A percentile compares a stretch with the other conserved stretches of the same genome.
Evolutionary conservation across 2,329 filamentous ascomycete species (phyloP).

Genomic region (Beauveria australis): DNA sequence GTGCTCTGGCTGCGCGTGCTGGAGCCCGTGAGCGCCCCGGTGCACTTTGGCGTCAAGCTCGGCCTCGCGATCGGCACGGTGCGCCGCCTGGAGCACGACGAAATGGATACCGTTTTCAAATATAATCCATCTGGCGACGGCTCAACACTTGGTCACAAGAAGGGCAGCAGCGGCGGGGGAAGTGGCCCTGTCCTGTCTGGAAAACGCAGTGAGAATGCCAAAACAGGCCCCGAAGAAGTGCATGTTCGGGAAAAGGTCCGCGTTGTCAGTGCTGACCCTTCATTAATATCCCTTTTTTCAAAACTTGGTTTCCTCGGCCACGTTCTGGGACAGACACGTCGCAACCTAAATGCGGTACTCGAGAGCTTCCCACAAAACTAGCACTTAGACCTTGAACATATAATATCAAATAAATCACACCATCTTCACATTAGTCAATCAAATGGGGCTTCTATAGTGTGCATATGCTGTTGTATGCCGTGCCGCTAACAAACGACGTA

Average conservation of each 20-base stretch:
- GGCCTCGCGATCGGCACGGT: slow-evolving; percentile 61
- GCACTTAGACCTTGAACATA: background rate
- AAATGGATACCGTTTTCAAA: slow-evolving; percentile 67
- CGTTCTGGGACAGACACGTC: slow-evolving; percentile 59
- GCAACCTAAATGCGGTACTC: slow-evolving; percentile 72
- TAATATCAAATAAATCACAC: background rate
- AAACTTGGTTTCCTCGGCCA: slow-evolving; percentile 75
- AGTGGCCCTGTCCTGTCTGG: slow-evolving; percentile 15
- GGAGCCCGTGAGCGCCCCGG: slow-evolving; percentile 55
- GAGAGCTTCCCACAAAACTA: slow-evolving; percentile 40
- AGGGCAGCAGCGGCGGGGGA: slow-evolving; percentile 14
- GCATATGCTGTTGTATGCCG: slow-evolving; percentile 4
- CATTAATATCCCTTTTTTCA: slow-evolving; percentile 70
- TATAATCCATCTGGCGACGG: slow-evolving; percentile 38
- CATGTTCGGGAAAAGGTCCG: slow-evolving; percentile 83
- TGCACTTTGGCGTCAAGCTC: slow-evolving; percentile 57
- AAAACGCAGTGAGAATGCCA: slow-evolving; percentile 15
- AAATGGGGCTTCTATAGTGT: background rate
- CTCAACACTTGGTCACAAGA: slow-evolving; percentile 12
- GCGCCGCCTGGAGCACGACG: slow-evolving; percentile 63
- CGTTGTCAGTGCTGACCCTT: slow-evolving; percentile 84
- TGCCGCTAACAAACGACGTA: slow-evolving; percentile 4
- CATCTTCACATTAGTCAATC: background rate
- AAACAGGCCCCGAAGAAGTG: slow-evolving; percentile 41
- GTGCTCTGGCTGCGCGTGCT: slow-evolving; percentile 63